phyloP scores from a whole-genome alignment of 345 rosid genomes.

The Euphorbia pulcherrima region DNA sequence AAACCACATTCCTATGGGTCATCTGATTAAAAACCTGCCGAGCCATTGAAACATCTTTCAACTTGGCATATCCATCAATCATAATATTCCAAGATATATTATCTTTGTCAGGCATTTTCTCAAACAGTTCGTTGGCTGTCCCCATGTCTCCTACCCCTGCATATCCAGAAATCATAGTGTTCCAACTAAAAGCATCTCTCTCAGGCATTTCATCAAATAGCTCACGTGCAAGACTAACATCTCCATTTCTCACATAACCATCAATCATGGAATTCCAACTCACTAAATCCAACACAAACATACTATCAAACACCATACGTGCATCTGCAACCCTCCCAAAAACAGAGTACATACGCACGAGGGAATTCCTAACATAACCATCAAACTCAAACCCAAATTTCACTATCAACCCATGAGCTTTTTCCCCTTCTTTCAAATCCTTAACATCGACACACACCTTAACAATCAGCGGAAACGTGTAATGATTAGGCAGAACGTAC shows the following conservation, averaged over 20 bases:
- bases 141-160: slow-evolving; percentile 25
- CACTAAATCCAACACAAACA: slow-evolving; percentile 26
- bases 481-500: slow-evolving; percentile 43
- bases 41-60: slow-evolving; percentile 24
- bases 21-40: slow-evolving; percentile 26
- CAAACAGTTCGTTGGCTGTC: slow-evolving; percentile 30
- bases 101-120: slow-evolving; percentile 25
- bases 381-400: slow-evolving; percentile 33
- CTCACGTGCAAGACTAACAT: slow-evolving; percentile 36
- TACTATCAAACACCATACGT: slow-evolving; percentile 28
- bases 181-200: slow-evolving; percentile 31
- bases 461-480: slow-evolving; percentile 50
- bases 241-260: slow-evolving; percentile 29
- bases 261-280: slow-evolving; percentile 38
- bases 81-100: slow-evolving; percentile 32
- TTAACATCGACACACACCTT: slow-evolving; percentile 44
- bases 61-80: slow-evolving; percentile 30
- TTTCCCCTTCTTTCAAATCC: slow-evolving; percentile 30
- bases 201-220: slow-evolving; percentile 41
- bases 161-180: slow-evolving; percentile 15
- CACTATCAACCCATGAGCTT: slow-evolving; percentile 21
- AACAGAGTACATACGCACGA: slow-evolving; percentile 26
- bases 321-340: slow-evolving; percentile 25
- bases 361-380: slow-evolving; percentile 30
- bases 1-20: slow-evolving; percentile 29